phyloP scores from a whole-genome alignment of 495 filamentous ascomycete species.

The Diplogelasinospora grovesii region DNA sequence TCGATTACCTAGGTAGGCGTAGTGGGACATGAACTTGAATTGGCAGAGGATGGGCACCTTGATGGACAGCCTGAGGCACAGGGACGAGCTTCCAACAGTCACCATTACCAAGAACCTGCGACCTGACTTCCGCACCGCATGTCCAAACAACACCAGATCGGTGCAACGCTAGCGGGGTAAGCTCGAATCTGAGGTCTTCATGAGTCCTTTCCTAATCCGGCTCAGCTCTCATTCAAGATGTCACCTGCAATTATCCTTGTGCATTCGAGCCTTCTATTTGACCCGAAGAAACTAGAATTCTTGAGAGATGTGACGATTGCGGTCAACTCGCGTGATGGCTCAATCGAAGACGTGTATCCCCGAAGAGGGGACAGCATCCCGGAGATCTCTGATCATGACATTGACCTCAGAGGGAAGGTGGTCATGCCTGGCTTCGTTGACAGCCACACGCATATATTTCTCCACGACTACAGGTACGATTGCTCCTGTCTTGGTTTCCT shows the following conservation, averaged over 20 bases:
- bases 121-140: no score
- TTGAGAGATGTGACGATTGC: conserved; percentile 34
- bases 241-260: conserved; percentile 24
- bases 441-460: conserved; percentile 48
- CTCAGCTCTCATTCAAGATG: conserved; percentile 1
- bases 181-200: background rate
- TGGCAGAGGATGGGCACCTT: no score
- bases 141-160: no score
- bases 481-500: background rate
- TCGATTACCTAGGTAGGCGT: no score
- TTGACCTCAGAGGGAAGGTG: conserved; percentile 41
- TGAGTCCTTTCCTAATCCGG: background rate
- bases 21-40: no score
- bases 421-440: conserved; percentile 49
- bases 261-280: conserved; percentile 43
- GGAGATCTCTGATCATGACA: conserved; percentile 9
- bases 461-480: conserved; percentile 38
- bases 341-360: conserved; percentile 32
- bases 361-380: conserved; percentile 15
- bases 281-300: conserved; percentile 41
- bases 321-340: conserved; percentile 30
- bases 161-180: no score
- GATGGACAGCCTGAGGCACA: no score
- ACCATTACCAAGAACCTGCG: no score
- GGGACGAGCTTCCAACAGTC: no score